A percentile compares a stretch with the other conserved stretches of the same genome.
Conservation (phyloP, 805 yeast species). For the Yamadazyma phyllophila region DNA sequence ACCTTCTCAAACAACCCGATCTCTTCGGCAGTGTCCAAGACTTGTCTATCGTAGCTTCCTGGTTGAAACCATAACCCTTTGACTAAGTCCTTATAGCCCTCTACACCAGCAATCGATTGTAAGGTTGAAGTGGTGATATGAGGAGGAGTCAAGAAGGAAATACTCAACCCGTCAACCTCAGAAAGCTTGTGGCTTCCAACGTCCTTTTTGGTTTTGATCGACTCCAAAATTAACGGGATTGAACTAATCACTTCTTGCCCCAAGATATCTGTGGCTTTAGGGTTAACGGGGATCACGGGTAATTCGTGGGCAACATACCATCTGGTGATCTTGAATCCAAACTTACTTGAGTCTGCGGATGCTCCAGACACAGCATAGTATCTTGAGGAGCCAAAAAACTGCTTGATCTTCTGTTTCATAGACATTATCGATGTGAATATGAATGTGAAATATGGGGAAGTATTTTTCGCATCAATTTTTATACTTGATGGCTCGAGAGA, state of each 20-base stretch:
- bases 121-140: slow-evolving; percentile 43
- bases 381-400: slow-evolving; percentile 53
- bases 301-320: slow-evolving; percentile 64
- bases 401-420: slow-evolving; percentile 34
- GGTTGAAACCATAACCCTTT: slow-evolving; percentile 83
- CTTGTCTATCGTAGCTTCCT: slow-evolving; percentile 61
- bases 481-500: slow-evolving; percentile 30
- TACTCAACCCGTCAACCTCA: slow-evolving; percentile 45
- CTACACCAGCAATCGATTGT: slow-evolving; percentile 36
- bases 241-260: slow-evolving; percentile 38
- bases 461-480: background rate
- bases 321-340: slow-evolving; percentile 63
- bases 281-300: slow-evolving; percentile 67
- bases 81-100: slow-evolving; percentile 37
- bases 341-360: slow-evolving; percentile 58
- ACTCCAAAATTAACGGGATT: slow-evolving; percentile 27
- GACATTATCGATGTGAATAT: slow-evolving; percentile 25
- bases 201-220: slow-evolving; percentile 17
- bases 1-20: slow-evolving; percentile 32
- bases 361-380: slow-evolving; percentile 73
- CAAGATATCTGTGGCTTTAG: slow-evolving; percentile 47
- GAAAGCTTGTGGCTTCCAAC: slow-evolving; percentile 25
- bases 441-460: background rate
- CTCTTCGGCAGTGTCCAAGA: slow-evolving; percentile 41
- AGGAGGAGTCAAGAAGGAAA: slow-evolving; percentile 79